Evolutionary conservation across 164 flowering plant genomes (phyloP).

Genomic region (Amborella trichopoda): DNA sequence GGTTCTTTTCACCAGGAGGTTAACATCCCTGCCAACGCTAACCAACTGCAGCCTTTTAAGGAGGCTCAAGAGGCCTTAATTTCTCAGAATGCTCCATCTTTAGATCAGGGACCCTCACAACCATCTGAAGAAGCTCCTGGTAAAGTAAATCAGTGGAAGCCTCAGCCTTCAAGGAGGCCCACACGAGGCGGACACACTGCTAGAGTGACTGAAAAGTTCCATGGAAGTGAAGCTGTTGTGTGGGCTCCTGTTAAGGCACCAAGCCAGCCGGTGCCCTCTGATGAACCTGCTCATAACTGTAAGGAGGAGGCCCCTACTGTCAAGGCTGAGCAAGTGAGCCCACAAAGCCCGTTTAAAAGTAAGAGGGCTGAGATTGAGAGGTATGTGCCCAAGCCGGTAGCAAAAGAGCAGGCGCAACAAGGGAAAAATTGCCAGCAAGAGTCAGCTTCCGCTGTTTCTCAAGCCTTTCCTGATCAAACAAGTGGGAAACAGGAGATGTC

Average conservation of each 20-base stretch:
- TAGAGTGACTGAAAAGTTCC: slow-evolving; percentile 33
- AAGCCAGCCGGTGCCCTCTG: slow-evolving; percentile 32
- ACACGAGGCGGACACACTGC: slow-evolving; percentile 37
- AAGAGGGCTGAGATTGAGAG: slow-evolving; percentile 96
- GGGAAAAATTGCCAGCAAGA: slow-evolving; percentile 24
- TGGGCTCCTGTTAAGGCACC: slow-evolving; percentile 91
- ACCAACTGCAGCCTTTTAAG: no score
- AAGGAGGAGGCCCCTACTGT: slow-evolving; percentile 9
- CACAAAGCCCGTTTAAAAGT: slow-evolving; percentile 44
- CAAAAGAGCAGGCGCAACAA: slow-evolving; percentile 77
- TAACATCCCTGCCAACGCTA: slow-evolving; percentile 12
- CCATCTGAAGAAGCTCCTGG: slow-evolving; percentile 39
- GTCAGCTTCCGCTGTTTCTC: slow-evolving; percentile 17
- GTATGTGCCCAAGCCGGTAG: slow-evolving; percentile 90
- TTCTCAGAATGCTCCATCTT: slow-evolving; percentile 14
- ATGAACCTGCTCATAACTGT: slow-evolving; percentile 28
- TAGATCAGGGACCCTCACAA: slow-evolving; percentile 19
- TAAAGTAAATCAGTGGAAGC: slow-evolving; percentile 38
- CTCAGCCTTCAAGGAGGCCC: slow-evolving; percentile 47
- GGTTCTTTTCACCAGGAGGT: slow-evolving; percentile 14
- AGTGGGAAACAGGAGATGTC: slow-evolving; percentile 14
- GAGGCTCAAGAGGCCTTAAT: no score
- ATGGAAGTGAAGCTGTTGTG: slow-evolving; percentile 43
- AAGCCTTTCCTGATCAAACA: slow-evolving; percentile 16
- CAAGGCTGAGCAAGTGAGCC: slow-evolving; percentile 24